Evolutionary conservation across 495 filamentous ascomycete genomes (phyloP).

Genomic region (Penicillium daleae): DNA sequence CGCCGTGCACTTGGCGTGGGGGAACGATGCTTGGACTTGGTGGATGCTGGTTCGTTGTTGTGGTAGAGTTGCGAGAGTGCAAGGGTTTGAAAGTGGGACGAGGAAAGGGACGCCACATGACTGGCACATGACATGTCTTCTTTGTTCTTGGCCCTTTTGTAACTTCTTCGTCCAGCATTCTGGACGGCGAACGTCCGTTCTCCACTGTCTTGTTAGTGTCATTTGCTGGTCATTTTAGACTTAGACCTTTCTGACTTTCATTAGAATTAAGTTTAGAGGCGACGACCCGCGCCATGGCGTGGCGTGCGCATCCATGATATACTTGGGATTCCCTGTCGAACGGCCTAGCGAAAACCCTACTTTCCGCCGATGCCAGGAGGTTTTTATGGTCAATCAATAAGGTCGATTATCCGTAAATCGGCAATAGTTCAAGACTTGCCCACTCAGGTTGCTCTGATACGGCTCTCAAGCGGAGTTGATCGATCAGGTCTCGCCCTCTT

Average conservation of each 20-base stretch:
- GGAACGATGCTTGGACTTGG: background rate
- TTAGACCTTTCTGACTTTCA: background rate
- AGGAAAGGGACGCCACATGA: background rate
- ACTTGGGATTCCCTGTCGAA: background rate
- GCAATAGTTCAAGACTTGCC: background rate
- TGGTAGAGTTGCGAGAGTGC: background rate
- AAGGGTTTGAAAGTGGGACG: background rate
- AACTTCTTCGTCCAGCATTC: too few relatives aligned
- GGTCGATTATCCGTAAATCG: conserved; percentile 6
- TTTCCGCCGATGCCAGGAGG: conserved; percentile 15
- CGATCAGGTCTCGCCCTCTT: background rate
- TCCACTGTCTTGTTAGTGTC: background rate
- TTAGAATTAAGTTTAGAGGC: background rate
- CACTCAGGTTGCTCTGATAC: background rate
- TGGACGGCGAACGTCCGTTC: background rate
- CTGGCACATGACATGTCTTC: background rate
- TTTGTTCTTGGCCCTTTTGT: background rate
- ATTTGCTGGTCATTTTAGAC: background rate
- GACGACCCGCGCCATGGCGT: background rate
- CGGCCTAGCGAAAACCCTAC: background rate
- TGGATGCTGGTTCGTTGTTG: background rate
- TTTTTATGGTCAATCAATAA: background rate
- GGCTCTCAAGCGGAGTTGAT: background rate
- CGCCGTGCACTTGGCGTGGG: conserved; percentile 9
- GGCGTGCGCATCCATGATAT: conserved; percentile 2